phyloP scores from a whole-genome alignment of 306 rosid genomes.

The Senna siamea region DNA sequence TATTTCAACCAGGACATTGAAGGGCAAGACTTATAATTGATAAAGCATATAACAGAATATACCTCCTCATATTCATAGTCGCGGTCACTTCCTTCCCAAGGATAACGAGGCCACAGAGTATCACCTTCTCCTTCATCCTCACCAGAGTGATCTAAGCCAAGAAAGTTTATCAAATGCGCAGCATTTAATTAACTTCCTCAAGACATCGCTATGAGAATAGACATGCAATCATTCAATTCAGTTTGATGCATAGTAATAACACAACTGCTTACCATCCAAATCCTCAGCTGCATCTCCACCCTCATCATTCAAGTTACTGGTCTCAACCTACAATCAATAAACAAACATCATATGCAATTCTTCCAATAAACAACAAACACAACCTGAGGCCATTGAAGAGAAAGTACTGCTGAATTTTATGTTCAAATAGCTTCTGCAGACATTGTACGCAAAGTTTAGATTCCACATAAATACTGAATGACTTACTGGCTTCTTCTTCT shows the following conservation, averaged over 20 bases:
- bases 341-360: slow-evolving; percentile 18
- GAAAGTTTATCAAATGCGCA: slow-evolving; percentile 24
- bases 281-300: slow-evolving; percentile 68
- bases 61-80: slow-evolving; percentile 95
- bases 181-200: neutral
- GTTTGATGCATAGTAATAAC: neutral
- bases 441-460: neutral
- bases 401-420: neutral
- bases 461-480: neutral
- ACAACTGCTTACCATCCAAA: slow-evolving; percentile 57
- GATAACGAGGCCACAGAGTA: slow-evolving; percentile 54
- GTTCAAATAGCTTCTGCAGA: neutral
- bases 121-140: slow-evolving; percentile 67
- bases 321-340: slow-evolving; percentile 65
- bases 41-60: slow-evolving; percentile 11
- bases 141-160: slow-evolving; percentile 55
- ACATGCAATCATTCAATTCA: neutral
- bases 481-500: slow-evolving; percentile 82
- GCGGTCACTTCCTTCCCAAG: slow-evolving; percentile 95
- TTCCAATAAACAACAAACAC: slow-evolving; percentile 12
- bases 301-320: slow-evolving; percentile 68
- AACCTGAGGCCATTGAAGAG: neutral
- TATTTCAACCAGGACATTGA: neutral
- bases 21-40: neutral
- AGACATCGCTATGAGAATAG: slow-evolving; percentile 8